Evolutionary conservation across 345 rosid genomes (phyloP).

Genomic region (Cardamine chenopodiifolia): DNA sequence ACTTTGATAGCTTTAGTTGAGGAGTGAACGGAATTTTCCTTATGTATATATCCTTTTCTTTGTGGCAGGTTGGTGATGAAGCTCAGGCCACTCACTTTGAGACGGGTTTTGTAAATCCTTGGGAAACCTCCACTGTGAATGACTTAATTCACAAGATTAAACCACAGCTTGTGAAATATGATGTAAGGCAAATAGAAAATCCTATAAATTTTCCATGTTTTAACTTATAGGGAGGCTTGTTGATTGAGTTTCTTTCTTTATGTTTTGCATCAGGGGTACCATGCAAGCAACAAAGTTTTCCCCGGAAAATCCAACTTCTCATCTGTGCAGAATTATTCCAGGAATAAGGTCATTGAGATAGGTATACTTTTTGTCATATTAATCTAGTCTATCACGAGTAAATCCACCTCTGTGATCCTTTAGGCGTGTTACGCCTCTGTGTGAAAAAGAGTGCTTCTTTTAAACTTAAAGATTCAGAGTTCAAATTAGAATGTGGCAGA

Average conservation of each 20-base stretch:
- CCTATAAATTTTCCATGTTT: conserved; percentile 21
- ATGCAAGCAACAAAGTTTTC: conserved; percentile 60
- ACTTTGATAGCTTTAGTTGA: conserved; percentile 12
- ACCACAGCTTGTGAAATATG: conserved; percentile 56
- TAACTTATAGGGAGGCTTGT: not conserved
- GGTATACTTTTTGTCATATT: conserved; percentile 49
- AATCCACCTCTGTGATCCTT: not conserved
- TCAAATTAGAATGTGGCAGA: conserved; percentile 7
- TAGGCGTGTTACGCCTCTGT: conserved; percentile 12
- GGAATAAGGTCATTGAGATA: conserved; percentile 77
- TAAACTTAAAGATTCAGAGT: conserved; percentile 6
- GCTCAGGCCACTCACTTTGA: conserved; percentile 23
- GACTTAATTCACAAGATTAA: conserved; percentile 56
- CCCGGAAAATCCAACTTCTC: conserved; percentile 67
- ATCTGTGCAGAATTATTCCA: conserved; percentile 60
- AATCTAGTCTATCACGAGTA: conserved; percentile 12
- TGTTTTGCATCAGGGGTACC: conserved; percentile 69
- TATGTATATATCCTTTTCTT: not conserved
- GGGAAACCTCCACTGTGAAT: conserved; percentile 61
- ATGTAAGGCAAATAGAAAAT: conserved; percentile 48
- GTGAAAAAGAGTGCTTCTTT: conserved; percentile 2
- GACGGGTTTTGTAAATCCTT: conserved; percentile 58
- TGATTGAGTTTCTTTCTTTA: conserved; percentile 28
- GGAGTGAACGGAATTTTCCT: not conserved
- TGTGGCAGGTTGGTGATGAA: conserved; percentile 51